Conservation (phyloP, 805 yeast species). For the Candida adriatica region DNA sequence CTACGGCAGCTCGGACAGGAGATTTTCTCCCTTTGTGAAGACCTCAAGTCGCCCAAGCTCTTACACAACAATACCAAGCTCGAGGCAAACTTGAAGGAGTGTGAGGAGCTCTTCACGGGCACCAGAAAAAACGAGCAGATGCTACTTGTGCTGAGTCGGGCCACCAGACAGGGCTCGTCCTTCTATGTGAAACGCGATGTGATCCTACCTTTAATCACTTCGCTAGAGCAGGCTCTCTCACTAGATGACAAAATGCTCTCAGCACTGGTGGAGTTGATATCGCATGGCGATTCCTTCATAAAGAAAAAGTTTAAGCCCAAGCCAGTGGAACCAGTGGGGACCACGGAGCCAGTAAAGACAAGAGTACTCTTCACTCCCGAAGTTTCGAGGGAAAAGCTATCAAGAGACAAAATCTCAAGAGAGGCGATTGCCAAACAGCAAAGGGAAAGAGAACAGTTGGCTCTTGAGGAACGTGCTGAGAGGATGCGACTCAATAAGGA, state of each 20-base stretch:
- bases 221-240: conserved; percentile 5
- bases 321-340: too few relatives aligned
- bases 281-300: conserved; percentile 14
- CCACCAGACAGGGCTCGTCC: conserved; percentile 31
- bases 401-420: conserved; percentile 13
- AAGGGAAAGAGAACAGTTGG: conserved; percentile 12
- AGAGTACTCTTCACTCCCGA: too few relatives aligned
- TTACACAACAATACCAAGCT: conserved; percentile 24
- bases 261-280: not conserved
- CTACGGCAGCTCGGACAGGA: conserved; percentile 36
- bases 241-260: conserved; percentile 9
- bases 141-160: conserved; percentile 35
- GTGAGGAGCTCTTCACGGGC: conserved; percentile 32
- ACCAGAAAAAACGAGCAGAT: conserved; percentile 38
- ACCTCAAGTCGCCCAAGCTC: conserved; percentile 34
- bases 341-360: conserved; percentile 8
- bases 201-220: conserved; percentile 25
- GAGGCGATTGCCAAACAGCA: conserved; percentile 16
- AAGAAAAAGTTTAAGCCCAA: too few relatives aligned
- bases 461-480: conserved; percentile 10
- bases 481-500: conserved; percentile 12
- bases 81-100: conserved; percentile 21
- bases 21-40: conserved; percentile 30
- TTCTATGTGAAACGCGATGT: conserved; percentile 28
- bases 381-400: too few relatives aligned